phyloP scores from a whole-genome alignment of 2,329 filamentous ascomycete species.

The Alternaria sp. region DNA sequence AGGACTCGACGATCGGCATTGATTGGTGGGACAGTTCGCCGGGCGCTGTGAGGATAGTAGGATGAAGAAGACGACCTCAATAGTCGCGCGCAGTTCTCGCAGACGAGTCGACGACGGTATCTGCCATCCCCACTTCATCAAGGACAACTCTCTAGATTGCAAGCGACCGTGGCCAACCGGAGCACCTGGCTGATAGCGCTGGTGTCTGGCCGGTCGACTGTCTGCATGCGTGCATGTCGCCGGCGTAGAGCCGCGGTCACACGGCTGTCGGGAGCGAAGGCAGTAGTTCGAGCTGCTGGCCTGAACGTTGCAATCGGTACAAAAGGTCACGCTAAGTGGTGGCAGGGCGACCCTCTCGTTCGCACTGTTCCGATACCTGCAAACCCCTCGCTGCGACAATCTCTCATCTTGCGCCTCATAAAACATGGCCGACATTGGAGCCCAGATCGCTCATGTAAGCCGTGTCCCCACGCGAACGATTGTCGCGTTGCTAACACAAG shows the following conservation, averaged over 20 bases:
- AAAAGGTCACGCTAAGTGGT: background rate
- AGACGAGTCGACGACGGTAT: background rate
- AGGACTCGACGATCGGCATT: background rate
- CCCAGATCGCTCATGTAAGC: slow-evolving; percentile 25
- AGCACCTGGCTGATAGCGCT: background rate
- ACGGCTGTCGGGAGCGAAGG: background rate
- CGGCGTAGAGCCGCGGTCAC: background rate
- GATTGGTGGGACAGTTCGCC: background rate
- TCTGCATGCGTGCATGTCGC: background rate
- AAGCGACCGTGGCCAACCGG: background rate
- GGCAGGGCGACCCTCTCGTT: background rate
- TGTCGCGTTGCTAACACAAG: background rate
- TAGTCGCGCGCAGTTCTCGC: background rate
- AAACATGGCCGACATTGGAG: slow-evolving; percentile 23
- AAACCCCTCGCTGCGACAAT: background rate
- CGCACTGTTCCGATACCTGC: background rate
- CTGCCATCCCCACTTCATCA: background rate
- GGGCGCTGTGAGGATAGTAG: background rate
- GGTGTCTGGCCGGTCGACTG: background rate
- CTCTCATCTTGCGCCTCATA: background rate
- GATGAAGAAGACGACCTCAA: background rate
- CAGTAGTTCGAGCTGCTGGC: background rate
- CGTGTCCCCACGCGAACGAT: background rate
- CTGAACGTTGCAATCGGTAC: background rate
- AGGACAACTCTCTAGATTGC: background rate